A percentile compares a stretch with the other conserved stretches of the same genome.
Conservation (phyloP, 768 basidiomycete genomes). For the Daedaleopsis sinensis region DNA sequence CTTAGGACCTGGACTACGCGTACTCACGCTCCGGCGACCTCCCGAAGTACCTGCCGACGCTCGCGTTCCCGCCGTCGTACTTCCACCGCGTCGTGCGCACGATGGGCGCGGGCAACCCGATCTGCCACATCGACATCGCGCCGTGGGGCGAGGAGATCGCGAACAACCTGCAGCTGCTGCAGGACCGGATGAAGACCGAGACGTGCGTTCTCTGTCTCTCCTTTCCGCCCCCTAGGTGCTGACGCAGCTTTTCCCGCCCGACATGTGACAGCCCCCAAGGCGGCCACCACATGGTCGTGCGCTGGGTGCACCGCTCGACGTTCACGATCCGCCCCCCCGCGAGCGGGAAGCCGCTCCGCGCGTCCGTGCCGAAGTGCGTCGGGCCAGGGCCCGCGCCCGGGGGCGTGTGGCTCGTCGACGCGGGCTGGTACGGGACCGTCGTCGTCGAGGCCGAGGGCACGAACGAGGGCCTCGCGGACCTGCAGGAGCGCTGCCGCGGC, state of each 20-base stretch:
- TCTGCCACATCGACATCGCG: conserved; percentile 72
- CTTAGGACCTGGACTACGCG: conserved; percentile 82
- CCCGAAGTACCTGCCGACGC: conserved; percentile 76
- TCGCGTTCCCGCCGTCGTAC: conserved; percentile 86
- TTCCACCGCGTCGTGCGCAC: conserved; percentile 84
- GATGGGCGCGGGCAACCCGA: conserved; percentile 42
- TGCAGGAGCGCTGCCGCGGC: conserved; percentile 73
- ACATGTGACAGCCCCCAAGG: conserved; percentile 71
- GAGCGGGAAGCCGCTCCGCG: conserved; percentile 36
- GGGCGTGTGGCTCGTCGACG: conserved; percentile 62
- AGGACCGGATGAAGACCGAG: conserved; percentile 76
- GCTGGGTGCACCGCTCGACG: conserved; percentile 83
- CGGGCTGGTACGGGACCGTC: conserved; percentile 83
- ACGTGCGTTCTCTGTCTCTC: conserved; percentile 57
- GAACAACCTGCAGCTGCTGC: conserved; percentile 70
- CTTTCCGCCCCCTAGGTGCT: conserved; percentile 11
- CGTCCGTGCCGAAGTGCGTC: conserved; percentile 30
- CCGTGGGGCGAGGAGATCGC: conserved; percentile 84
- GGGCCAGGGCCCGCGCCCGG: conserved; percentile 48
- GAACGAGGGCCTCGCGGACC: conserved; percentile 79
- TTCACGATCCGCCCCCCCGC: conserved; percentile 66
- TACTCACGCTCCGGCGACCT: conserved; percentile 78
- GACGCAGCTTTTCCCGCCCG: background rate
- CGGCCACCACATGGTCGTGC: conserved; percentile 75
- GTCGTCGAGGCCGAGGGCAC: conserved; percentile 88